phyloP scores from a whole-genome alignment of 257 asterid species.

The Solanum sparsipilum region DNA sequence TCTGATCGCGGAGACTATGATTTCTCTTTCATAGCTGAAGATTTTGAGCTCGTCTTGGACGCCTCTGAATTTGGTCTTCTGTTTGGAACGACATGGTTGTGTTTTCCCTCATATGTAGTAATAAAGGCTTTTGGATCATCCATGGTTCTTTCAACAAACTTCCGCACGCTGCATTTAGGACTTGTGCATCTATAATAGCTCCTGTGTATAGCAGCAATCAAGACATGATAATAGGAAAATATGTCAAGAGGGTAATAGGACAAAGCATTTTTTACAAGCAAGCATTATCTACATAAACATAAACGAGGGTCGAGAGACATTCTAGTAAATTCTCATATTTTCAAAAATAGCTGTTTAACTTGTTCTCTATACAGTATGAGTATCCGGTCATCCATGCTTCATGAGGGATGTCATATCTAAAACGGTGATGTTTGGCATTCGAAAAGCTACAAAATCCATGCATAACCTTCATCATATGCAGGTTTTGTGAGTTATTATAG shows the following conservation, averaged over 20 bases:
- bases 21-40: background rate
- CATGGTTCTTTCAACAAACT: constrained; percentile 62
- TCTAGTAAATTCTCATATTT: background rate
- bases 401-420: background rate
- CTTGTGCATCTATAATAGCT: constrained; percentile 80
- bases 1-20: background rate
- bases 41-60: constrained; percentile 21
- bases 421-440: background rate
- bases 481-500: background rate
- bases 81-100: constrained; percentile 51
- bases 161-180: constrained; percentile 56
- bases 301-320: background rate
- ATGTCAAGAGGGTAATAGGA: background rate
- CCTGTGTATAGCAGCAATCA: constrained; percentile 29
- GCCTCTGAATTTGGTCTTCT: constrained; percentile 17
- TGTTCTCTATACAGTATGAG: background rate
- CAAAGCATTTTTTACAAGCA: background rate
- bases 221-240: background rate
- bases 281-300: background rate
- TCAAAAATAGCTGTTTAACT: background rate
- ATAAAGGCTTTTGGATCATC: constrained; percentile 52
- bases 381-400: background rate
- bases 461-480: background rate
- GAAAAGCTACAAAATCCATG: background rate
- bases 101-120: constrained; percentile 74